A percentile compares a stretch with the other conserved stretches of the same genome.
Conservation (phyloP, 2,329 filamentous ascomycete genomes). For the Delphinella strobiligena region DNA sequence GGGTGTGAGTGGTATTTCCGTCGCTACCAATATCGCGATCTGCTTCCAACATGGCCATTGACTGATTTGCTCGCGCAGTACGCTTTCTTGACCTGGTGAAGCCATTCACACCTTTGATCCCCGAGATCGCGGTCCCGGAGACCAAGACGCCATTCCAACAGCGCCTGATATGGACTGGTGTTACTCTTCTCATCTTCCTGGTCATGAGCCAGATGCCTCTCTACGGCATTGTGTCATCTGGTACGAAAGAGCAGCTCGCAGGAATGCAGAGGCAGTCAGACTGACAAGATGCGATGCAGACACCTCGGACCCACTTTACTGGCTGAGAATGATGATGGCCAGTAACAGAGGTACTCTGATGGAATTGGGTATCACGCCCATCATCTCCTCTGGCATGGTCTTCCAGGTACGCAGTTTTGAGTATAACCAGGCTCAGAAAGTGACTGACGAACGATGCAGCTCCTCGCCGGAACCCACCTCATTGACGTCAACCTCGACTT, state of each 20-base stretch:
- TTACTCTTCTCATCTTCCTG: slow-evolving; percentile 91
- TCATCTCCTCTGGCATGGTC: slow-evolving; percentile 99
- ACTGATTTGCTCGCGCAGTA: slow-evolving; percentile 44
- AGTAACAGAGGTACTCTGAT: slow-evolving; percentile 57
- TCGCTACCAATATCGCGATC: no score
- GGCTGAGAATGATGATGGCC: slow-evolving; percentile 99
- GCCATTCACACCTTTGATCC: slow-evolving; percentile 97
- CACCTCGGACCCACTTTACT: slow-evolving; percentile 97
- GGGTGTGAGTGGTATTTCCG: slow-evolving; percentile 50
- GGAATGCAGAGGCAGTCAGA: slow-evolving; percentile 1
- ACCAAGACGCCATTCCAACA: slow-evolving; percentile 99
- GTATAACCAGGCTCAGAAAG: background rate
- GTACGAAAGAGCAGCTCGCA: slow-evolving; percentile 34
- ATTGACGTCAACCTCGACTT: slow-evolving; percentile 99
- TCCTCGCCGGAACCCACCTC: slow-evolving; percentile 96
- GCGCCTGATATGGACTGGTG: slow-evolving; percentile 41
- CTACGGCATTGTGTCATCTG: slow-evolving; percentile 96
- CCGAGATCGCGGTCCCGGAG: slow-evolving; percentile 96
- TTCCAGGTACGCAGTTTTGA: slow-evolving; percentile 53
- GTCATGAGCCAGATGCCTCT: slow-evolving; percentile 99
- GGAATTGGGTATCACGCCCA: slow-evolving; percentile 61
- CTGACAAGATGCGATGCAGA: slow-evolving; percentile 20
- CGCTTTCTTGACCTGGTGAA: slow-evolving; percentile 99
- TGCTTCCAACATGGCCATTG: background rate
- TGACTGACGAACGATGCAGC: slow-evolving; percentile 30